phyloP scores from a whole-genome alignment of 2,329 filamentous ascomycete species.

The Cytospora paraplurivora region DNA sequence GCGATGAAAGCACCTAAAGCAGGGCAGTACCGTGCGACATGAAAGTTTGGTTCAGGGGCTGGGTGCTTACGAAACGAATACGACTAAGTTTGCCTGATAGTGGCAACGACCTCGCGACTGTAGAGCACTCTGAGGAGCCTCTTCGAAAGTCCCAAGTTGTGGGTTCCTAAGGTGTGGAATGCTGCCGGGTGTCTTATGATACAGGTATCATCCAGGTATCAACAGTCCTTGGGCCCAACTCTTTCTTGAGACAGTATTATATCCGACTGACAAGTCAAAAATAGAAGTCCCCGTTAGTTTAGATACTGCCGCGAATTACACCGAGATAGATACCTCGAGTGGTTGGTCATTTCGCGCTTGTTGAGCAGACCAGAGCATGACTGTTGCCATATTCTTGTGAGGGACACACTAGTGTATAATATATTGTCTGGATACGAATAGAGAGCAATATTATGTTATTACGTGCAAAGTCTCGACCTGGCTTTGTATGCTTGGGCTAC shows the following conservation, averaged over 20 bases:
- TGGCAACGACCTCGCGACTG: neutral
- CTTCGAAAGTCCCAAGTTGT: neutral
- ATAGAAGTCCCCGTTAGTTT: neutral
- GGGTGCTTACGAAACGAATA: neutral
- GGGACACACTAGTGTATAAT: neutral
- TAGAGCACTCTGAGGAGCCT: neutral
- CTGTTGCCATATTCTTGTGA: neutral
- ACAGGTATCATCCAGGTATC: neutral
- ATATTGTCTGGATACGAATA: neutral
- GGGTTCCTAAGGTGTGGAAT: neutral
- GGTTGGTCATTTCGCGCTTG: neutral
- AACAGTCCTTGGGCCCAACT: neutral
- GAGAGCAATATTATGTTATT: neutral
- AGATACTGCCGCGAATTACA: neutral
- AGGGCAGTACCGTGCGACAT: neutral
- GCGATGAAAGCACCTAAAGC: neutral
- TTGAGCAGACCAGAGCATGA: neutral
- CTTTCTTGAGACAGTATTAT: neutral
- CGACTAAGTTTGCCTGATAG: neutral
- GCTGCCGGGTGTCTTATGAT: neutral
- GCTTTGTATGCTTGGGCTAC: no score
- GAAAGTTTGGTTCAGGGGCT: slow-evolving; percentile 2
- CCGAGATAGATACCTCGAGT: neutral
- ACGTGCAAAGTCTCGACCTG: neutral
- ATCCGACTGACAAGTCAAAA: neutral